Percentiles rank a stretch among this genome's conserved stretches.
phyloP scores from a whole-genome alignment of 768 basidiomycete species.

The Hypholoma sublateritium region DNA sequence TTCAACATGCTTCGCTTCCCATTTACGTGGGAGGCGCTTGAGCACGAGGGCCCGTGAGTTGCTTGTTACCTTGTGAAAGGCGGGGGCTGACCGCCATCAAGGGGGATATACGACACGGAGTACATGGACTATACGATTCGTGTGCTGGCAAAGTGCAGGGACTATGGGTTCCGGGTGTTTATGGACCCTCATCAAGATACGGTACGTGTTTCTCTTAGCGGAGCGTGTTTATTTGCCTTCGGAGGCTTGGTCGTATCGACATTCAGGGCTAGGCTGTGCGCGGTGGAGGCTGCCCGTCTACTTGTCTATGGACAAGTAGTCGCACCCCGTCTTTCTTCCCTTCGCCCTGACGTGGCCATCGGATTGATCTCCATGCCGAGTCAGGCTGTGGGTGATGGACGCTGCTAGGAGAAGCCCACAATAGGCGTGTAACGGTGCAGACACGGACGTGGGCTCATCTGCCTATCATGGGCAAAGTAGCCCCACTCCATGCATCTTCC shows the following conservation, averaged over 20 bases:
- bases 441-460: too few relatives aligned
- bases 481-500: too few relatives aligned
- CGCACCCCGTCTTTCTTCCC: too few relatives aligned
- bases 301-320: too few relatives aligned
- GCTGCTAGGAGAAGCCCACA: too few relatives aligned
- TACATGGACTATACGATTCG: slow-evolving; percentile 91
- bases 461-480: too few relatives aligned
- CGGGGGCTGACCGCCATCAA: slow-evolving; percentile 27
- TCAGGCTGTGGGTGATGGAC: too few relatives aligned
- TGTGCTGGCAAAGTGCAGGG: slow-evolving; percentile 88
- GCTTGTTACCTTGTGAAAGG: not conserved
- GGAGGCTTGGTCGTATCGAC: too few relatives aligned
- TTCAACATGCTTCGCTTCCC: slow-evolving; percentile 85
- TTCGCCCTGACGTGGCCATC: too few relatives aligned
- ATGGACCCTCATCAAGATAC: slow-evolving; percentile 97
- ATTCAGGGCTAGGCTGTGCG: not conserved
- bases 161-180: slow-evolving; percentile 87
- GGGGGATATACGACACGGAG: slow-evolving; percentile 85
- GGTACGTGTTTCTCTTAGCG: slow-evolving; percentile 47
- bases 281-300: too few relatives aligned
- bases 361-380: too few relatives aligned
- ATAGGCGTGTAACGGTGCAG: too few relatives aligned
- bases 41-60: slow-evolving; percentile 94
- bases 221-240: not conserved
- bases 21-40: slow-evolving; percentile 94